Evolutionary conservation across 371 early-diverging fungal genomes (phyloP).

Genomic region (Mortierella polycephala): DNA sequence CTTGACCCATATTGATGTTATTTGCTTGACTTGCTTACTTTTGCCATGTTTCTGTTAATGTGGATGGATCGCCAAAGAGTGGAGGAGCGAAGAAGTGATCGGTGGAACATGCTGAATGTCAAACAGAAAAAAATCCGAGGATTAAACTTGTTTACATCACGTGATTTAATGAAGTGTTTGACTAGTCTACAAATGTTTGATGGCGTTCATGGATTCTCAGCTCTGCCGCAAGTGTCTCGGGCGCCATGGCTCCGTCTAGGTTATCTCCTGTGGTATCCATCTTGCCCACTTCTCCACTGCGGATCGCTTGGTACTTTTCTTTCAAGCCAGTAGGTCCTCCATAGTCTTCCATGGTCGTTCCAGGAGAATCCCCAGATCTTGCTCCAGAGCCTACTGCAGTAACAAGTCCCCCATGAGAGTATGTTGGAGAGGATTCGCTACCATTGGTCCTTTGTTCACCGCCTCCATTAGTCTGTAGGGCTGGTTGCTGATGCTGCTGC

Average conservation of each 20-base stretch:
- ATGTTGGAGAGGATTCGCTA: conserved; percentile 1
- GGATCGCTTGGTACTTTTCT: conserved; percentile 19
- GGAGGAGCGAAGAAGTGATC: conserved; percentile 1
- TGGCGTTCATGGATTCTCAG: conserved; percentile 29
- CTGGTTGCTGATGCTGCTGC: conserved; percentile 7
- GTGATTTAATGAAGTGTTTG: neutral
- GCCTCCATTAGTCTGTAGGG: conserved; percentile 7
- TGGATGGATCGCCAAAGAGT: conserved; percentile 1
- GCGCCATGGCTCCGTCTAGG: conserved; percentile 11
- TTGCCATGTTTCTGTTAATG: conserved; percentile 11
- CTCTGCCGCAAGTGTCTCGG: conserved; percentile 19
- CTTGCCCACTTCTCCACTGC: conserved; percentile 8
- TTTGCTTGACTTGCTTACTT: conserved; percentile 11
- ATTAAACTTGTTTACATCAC: neutral
- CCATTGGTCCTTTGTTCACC: neutral
- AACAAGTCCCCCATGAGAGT: conserved; percentile 16
- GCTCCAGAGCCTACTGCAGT: conserved; percentile 3
- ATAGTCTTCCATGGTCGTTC: neutral
- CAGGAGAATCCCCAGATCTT: too few species aligned
- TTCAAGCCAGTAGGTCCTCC: conserved; percentile 11
- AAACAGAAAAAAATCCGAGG: conserved; percentile 3
- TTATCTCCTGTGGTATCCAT: conserved; percentile 7
- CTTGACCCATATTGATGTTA: neutral
- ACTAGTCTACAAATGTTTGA: conserved; percentile 6
- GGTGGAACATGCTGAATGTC: neutral